Conservation (phyloP, 2,329 filamentous ascomycete genomes). For the Colletotrichum navitas region DNA sequence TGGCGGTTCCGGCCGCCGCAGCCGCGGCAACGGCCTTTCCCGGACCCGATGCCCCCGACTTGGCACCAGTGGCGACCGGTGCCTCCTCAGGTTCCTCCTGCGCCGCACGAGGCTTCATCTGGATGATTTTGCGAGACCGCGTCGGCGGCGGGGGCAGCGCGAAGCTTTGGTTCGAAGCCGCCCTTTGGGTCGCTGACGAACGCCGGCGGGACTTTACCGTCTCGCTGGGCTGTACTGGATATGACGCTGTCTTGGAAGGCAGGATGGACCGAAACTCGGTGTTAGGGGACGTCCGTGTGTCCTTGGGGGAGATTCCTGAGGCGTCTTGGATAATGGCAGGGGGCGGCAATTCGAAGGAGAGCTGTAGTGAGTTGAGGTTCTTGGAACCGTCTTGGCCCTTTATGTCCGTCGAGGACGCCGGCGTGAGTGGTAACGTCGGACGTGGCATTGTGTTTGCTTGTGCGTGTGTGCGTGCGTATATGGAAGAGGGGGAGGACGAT, state of each 20-base stretch:
- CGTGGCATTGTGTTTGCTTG: constrained; percentile 71
- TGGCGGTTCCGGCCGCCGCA: constrained; percentile 41
- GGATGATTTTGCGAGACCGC: constrained; percentile 93
- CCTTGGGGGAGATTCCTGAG: constrained; percentile 60
- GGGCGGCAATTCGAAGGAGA: constrained; percentile 81
- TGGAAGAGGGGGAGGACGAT: background rate
- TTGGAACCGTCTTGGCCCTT: constrained; percentile 76
- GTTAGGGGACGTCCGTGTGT: constrained; percentile 49
- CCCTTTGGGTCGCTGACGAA: constrained; percentile 58
- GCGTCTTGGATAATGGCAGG: constrained; percentile 72
- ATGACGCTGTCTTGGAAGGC: constrained; percentile 48
- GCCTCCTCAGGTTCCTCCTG: constrained; percentile 54
- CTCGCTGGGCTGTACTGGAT: constrained; percentile 63
- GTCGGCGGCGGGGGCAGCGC: constrained; percentile 92
- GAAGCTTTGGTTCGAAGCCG: constrained; percentile 73
- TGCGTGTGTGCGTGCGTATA: background rate
- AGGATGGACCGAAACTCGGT: constrained; percentile 29
- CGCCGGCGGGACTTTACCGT: constrained; percentile 67
- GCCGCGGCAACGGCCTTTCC: constrained; percentile 18
- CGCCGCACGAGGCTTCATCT: constrained; percentile 82
- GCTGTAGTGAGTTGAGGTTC: constrained; percentile 71
- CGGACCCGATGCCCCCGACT: constrained; percentile 28
- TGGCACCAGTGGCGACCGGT: constrained; percentile 39
- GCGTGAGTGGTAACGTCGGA: constrained; percentile 77
- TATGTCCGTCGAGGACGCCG: constrained; percentile 84